phyloP scores from a whole-genome alignment of 768 basidiomycete genomes.

The Plicaturopsis crispa region DNA sequence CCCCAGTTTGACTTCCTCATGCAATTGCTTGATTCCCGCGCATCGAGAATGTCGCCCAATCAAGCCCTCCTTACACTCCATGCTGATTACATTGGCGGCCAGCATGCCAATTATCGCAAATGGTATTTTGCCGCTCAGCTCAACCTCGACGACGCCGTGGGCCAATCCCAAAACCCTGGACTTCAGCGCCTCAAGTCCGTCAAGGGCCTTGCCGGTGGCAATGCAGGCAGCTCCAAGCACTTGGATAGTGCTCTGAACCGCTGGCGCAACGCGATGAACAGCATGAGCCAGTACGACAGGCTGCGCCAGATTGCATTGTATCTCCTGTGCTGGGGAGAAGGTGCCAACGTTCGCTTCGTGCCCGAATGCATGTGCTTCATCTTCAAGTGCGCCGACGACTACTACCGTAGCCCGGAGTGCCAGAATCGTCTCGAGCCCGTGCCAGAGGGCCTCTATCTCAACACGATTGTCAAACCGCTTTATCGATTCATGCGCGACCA shows the following conservation, averaged over 20 bases:
- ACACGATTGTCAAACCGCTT: constrained; percentile 86
- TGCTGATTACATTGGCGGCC: constrained; percentile 98
- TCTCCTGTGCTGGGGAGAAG: constrained; percentile 98
- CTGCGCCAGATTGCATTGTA: constrained; percentile 94
- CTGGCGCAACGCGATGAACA: constrained; percentile 98
- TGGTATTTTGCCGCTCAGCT: constrained; percentile 99
- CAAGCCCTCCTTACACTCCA: constrained; percentile 95
- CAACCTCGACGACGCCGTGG: constrained; percentile 97
- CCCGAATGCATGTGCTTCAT: constrained; percentile 98
- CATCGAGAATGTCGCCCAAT: constrained; percentile 96
- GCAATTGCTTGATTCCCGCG: constrained; percentile 94
- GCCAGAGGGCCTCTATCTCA: constrained; percentile 89
- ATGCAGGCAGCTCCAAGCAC: constrained; percentile 58
- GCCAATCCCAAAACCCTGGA: constrained; percentile 89
- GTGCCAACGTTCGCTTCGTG: constrained; percentile 92
- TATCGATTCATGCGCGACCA: constrained; percentile 97
- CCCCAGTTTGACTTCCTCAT: constrained; percentile 91
- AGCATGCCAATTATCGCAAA: constrained; percentile 98
- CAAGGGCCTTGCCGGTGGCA: constrained; percentile 48
- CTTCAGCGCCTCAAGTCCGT: constrained; percentile 83
- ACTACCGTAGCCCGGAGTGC: constrained; percentile 96
- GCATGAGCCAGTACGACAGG: constrained; percentile 98
- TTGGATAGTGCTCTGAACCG: constrained; percentile 90
- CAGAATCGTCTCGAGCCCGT: constrained; percentile 92
- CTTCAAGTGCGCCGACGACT: constrained; percentile 99